These are phyloP conservation scores for Colletotrichum falcatum DNA, from an alignment of 2,329 filamentous ascomycete species.

Conservation along the genomic window DNA sequence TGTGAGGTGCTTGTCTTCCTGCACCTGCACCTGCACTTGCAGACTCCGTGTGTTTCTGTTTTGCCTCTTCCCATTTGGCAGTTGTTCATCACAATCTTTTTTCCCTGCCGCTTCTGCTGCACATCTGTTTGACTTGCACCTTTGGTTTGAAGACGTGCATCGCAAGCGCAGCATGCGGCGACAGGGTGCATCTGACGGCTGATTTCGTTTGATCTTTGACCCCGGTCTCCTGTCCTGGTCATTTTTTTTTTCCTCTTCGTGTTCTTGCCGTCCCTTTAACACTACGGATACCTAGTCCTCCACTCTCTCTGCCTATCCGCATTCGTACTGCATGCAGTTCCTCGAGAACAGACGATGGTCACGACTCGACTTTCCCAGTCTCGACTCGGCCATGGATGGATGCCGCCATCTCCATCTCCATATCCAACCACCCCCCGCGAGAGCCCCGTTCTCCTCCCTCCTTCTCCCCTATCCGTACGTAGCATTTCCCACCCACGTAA, in stretches of 20 bases:
- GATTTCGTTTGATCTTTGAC: constrained; percentile 25
- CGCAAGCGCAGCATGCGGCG: constrained; percentile 35
- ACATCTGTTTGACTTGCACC: constrained; percentile 39
- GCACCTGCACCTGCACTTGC: constrained; percentile 6
- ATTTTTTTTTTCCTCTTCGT: not conserved
- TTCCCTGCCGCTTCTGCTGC: constrained; percentile 26
- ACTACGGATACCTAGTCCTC: not conserved
- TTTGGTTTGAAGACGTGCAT: constrained; percentile 31
- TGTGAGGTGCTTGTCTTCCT: constrained; percentile 23
- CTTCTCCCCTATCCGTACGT: constrained; percentile 16
- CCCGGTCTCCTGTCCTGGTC: not conserved
- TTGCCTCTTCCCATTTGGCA: constrained; percentile 27
- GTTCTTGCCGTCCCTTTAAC: too few relatives aligned
- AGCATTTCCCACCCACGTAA: constrained; percentile 23
- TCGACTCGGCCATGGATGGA: constrained; percentile 31
- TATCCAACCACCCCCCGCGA: constrained; percentile 4
- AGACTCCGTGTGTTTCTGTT: constrained; percentile 29
- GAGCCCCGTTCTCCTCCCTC: constrained; percentile 12
- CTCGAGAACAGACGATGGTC: constrained; percentile 5
- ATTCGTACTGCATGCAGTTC: not conserved
- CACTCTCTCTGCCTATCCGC: not conserved
- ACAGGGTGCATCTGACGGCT: constrained; percentile 27
- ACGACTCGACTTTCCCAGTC: constrained; percentile 31
- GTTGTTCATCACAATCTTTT: constrained; percentile 21
- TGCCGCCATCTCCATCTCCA: constrained; percentile 25